Conservation (phyloP, 2,329 filamentous ascomycete genomes). For the Ophiostoma triangulosporum region DNA sequence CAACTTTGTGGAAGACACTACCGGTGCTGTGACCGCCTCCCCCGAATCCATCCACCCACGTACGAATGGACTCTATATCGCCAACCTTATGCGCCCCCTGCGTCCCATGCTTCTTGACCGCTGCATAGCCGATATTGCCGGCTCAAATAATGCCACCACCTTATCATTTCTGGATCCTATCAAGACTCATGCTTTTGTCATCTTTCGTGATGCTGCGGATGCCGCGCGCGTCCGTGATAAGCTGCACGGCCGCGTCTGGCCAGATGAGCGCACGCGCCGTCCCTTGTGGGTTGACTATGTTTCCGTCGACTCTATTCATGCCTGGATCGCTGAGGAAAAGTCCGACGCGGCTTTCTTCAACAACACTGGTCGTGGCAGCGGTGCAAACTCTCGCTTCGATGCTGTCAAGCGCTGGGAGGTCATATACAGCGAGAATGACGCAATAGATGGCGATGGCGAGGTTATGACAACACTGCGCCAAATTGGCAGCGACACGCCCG, state of each 20-base stretch:
- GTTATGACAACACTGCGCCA: conserved; percentile 44
- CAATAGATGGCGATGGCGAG: conserved; percentile 32
- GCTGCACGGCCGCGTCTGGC: conserved; percentile 73
- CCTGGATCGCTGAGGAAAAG: conserved; percentile 63
- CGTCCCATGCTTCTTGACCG: conserved; percentile 52
- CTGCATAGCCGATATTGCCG: conserved; percentile 57
- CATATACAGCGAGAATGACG: conserved; percentile 44
- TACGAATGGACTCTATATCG: conserved; percentile 73
- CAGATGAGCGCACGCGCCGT: conserved; percentile 73
- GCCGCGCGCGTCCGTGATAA: conserved; percentile 64
- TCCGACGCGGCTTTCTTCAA: conserved; percentile 18
- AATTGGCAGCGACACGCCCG: conserved; percentile 14
- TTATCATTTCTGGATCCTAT: conserved; percentile 73
- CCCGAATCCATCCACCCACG: conserved; percentile 54
- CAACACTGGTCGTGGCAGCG: conserved; percentile 18
- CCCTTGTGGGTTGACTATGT: conserved; percentile 82
- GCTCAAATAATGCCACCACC: conserved; percentile 35
- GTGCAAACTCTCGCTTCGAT: conserved; percentile 9
- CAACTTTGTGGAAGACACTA: background rate
- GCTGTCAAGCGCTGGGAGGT: conserved; percentile 53
- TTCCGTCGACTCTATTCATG: conserved; percentile 55
- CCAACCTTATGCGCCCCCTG: conserved; percentile 78
- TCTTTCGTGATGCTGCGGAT: conserved; percentile 53
- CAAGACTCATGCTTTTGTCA: conserved; percentile 74
- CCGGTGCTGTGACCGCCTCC: conserved; percentile 19